Base-by-base conservation (phyloP, 257 asterid genomes). In the Rauvolfia tetraphylla region DNA sequence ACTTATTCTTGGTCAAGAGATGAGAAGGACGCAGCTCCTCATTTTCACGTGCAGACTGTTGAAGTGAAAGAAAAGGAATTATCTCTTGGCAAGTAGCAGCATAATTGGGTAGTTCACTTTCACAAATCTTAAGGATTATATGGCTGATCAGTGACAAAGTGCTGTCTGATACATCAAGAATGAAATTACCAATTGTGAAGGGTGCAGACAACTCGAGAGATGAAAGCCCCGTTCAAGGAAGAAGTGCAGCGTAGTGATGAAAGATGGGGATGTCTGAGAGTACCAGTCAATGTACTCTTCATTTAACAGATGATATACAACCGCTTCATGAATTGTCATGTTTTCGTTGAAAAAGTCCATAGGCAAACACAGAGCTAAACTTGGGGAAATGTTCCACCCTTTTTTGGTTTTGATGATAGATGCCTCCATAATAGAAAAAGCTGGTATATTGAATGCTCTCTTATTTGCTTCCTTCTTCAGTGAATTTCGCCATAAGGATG, bases 11-110 rank as follows among this genome's bases (percentile, higher is more conserved):
- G 90, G 71, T 86, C 73, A 81, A 48, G 76, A 44, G 61, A 79
- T 82, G 84, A 76, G 77, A 67, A 63, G 73, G 84, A 68, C 80
- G 84, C 83, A 85, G 87, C 83, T 84, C 95, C 82, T 91, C 91
- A 67, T 75, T 85, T 76, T 87, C 90, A 68, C 84, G 91, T n/a
- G 83, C 89, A 79, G 83, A 82, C 97, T 93, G 88, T 80, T 72
- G 49, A 78, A 81, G 34, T 33, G 61, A 72, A 71, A 66, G 27
- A 17, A 17, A 57, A 78, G 41, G 34, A 69, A 74, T 36, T 57
- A 34, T 63, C 42, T 31, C 69, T 46, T 58, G 29, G 14, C 58
- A 12, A 56, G 27, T 46, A 69, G 27, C 62, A 69, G 41, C 23
- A 56, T 29, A n/a, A 31, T 42, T 70, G 36, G 39, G 76, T 0